Percentiles rank a stretch among this genome's conserved stretches.
phyloP scores from a whole-genome alignment of 257 asterid species.

The Solanum infundibuliforme region DNA sequence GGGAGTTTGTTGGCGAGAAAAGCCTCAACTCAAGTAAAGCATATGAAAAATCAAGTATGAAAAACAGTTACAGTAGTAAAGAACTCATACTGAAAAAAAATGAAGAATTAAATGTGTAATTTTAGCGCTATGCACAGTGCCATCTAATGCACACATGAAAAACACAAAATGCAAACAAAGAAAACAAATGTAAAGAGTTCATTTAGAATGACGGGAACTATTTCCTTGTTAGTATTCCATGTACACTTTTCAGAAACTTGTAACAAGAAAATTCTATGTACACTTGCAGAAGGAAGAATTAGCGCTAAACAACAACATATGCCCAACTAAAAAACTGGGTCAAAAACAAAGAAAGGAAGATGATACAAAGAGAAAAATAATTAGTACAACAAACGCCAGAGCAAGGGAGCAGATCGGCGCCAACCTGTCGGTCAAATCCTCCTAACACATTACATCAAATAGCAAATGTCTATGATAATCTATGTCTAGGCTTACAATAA shows the following conservation, averaged over 20 bases:
- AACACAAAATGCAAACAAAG: not conserved
- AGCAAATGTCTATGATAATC: slow-evolving; percentile 22
- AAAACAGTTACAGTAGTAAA: not conserved
- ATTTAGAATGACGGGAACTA: not conserved
- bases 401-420: slow-evolving; percentile 20
- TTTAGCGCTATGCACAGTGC: not conserved
- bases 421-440: slow-evolving; percentile 33
- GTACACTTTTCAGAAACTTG: not conserved
- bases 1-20: no score
- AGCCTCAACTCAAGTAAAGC: not conserved
- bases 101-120: not conserved
- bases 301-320: slow-evolving; percentile 20
- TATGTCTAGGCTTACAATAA: slow-evolving; percentile 30
- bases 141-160: not conserved
- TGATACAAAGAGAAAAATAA: slow-evolving; percentile 8
- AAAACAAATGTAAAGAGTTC: not conserved
- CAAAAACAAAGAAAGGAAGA: not conserved
- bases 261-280: slow-evolving; percentile 25
- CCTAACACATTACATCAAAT: slow-evolving; percentile 42
- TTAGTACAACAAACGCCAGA: slow-evolving; percentile 26
- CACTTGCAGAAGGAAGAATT: slow-evolving; percentile 5
- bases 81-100: no score
- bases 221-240: not conserved
- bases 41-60: not conserved
- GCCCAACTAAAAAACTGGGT: slow-evolving; percentile 22